Evolutionary conservation across 441 rosid species (phyloP).

Genomic region (Pelargonium myrrhifolium): DNA sequence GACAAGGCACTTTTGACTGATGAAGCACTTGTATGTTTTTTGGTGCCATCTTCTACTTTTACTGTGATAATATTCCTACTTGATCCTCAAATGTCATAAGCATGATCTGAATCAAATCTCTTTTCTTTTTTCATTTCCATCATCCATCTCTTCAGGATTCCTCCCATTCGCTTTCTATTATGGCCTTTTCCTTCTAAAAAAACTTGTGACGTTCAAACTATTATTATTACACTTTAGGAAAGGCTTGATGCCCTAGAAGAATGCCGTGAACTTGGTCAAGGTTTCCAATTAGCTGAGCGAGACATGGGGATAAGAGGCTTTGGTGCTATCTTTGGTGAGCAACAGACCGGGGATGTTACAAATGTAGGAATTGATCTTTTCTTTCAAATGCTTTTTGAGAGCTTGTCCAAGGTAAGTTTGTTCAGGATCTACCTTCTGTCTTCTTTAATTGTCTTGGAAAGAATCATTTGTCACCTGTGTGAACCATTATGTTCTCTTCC

Average conservation of each 20-base stretch:
- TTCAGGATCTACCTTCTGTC: constrained; percentile 11
- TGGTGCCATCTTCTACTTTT: constrained; percentile 14
- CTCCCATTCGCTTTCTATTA: background rate
- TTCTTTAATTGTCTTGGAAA: constrained; percentile 12
- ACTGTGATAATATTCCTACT: background rate
- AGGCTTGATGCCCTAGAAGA: constrained; percentile 93
- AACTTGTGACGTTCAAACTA: background rate
- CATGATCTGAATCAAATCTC: background rate
- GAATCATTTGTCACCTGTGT: constrained; percentile 1
- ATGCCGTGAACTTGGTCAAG: constrained; percentile 92
- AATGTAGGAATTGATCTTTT: constrained; percentile 92
- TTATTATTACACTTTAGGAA: constrained; percentile 51
- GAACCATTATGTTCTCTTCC: background rate
- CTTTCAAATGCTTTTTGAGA: constrained; percentile 98
- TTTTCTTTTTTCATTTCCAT: background rate
- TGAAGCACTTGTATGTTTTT: constrained; percentile 60
- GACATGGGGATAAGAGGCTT: constrained; percentile 99
- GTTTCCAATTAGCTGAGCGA: constrained; percentile 95
- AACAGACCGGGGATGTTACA: constrained; percentile 97
- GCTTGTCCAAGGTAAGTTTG: constrained; percentile 72
- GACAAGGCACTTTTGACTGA: constrained; percentile 68
- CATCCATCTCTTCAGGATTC: background rate
- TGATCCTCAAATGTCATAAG: constrained; percentile 11
- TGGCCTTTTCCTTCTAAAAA: background rate
- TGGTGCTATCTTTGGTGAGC: constrained; percentile 95